Percentiles rank a stretch among this genome's conserved stretches.
Evolutionary conservation across 257 asterid species (phyloP).

Genomic region (Eucommia ulmoides): DNA sequence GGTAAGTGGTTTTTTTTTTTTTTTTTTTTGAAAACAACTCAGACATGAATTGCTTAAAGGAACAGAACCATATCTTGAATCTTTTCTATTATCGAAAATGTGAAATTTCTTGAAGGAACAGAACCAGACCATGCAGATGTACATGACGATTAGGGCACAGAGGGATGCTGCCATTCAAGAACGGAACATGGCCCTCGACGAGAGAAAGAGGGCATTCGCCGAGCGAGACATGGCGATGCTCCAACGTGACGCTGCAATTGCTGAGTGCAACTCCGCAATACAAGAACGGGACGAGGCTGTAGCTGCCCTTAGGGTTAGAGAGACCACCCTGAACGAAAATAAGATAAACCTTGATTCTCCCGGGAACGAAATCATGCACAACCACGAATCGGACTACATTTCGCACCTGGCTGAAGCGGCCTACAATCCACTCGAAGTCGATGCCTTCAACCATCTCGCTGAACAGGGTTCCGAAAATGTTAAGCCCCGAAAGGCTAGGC

Average conservation of each 20-base stretch:
- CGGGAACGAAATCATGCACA: slow-evolving; percentile 24
- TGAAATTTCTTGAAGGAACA: slow-evolving; percentile 52
- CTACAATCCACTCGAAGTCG: slow-evolving; percentile 33
- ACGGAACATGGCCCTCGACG: slow-evolving; percentile 91
- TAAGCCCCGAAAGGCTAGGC: slow-evolving; percentile 48
- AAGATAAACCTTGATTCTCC: slow-evolving; percentile 35
- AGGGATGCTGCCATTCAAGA: slow-evolving; percentile 93
- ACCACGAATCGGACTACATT: slow-evolving; percentile 40
- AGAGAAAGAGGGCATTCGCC: slow-evolving; percentile 79
- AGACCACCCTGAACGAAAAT: slow-evolving; percentile 37
- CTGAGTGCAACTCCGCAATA: slow-evolving; percentile 68
- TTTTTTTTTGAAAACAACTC: no score
- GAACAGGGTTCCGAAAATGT: slow-evolving; percentile 33
- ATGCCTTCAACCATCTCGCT: slow-evolving; percentile 20
- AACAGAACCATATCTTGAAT: no score
- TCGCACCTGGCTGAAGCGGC: slow-evolving; percentile 21
- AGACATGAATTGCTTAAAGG: no score
- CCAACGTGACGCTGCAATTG: slow-evolving; percentile 85
- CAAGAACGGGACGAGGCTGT: slow-evolving; percentile 72
- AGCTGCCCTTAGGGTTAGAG: slow-evolving; percentile 44
- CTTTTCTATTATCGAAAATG: no score
- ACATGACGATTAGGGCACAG: slow-evolving; percentile 87
- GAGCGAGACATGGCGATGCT: slow-evolving; percentile 93
- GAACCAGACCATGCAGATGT: slow-evolving; percentile 65
- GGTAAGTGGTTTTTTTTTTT: no score